Evolutionary conservation across 2,329 filamentous ascomycete genomes (phyloP).

Genomic region (Stachybotrys echinatus): DNA sequence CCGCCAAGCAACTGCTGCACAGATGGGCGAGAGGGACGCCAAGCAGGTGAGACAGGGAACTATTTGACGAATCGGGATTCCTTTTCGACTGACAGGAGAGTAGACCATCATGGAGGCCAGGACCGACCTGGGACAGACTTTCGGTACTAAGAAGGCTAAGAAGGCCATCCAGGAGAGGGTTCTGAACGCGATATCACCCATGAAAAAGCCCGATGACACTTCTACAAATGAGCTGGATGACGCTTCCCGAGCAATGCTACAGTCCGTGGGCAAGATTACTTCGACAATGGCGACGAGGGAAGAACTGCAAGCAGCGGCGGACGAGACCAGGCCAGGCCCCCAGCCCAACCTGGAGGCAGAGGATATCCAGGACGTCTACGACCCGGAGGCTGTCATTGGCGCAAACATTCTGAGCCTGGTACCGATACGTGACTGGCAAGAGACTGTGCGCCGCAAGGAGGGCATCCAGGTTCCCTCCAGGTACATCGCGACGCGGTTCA

Average conservation of each 20-base stretch:
- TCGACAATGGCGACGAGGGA: slow-evolving; percentile 62
- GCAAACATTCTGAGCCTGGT: slow-evolving; percentile 61
- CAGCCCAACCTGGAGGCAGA: slow-evolving; percentile 61
- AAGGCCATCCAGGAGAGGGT: slow-evolving; percentile 67
- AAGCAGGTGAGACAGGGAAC: slow-evolving; percentile 18
- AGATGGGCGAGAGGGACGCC: slow-evolving; percentile 27
- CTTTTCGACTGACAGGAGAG: slow-evolving; percentile 16
- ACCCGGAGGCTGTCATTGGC: slow-evolving; percentile 61
- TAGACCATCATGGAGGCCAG: slow-evolving; percentile 57
- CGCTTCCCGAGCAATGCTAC: slow-evolving; percentile 55
- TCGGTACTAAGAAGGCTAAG: slow-evolving; percentile 81
- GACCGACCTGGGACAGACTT: slow-evolving; percentile 68
- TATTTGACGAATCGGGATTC: neutral
- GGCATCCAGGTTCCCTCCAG: slow-evolving; percentile 52
- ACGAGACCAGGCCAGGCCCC: slow-evolving; percentile 68
- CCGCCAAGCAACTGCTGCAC: slow-evolving; percentile 44
- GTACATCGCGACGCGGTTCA: slow-evolving; percentile 62
- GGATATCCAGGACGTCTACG: slow-evolving; percentile 68
- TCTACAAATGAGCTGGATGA: slow-evolving; percentile 47
- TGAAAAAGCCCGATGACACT: slow-evolving; percentile 26
- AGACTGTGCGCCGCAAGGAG: slow-evolving; percentile 54
- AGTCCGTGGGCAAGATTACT: slow-evolving; percentile 56
- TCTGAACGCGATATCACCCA: slow-evolving; percentile 62
- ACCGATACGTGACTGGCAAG: slow-evolving; percentile 69
- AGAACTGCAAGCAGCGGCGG: slow-evolving; percentile 58